These are phyloP conservation scores for Aspergillus fijiensis DNA, from an alignment of 2,329 filamentous ascomycete genomes.

Conservation along the genomic window DNA sequence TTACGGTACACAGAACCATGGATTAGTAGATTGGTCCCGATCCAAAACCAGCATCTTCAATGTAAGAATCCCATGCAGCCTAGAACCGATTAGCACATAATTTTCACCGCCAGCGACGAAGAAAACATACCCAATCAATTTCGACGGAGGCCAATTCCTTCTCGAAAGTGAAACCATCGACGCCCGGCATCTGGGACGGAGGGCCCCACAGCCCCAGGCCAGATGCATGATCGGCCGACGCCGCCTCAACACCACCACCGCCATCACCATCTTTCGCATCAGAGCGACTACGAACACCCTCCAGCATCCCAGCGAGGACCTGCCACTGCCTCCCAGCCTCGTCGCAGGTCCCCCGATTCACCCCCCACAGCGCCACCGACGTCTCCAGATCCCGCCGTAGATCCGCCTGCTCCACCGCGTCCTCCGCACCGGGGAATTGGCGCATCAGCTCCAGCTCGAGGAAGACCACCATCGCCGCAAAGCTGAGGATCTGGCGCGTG, in stretches of 20 bases:
- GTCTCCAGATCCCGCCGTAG: neutral
- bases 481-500: slow-evolving; percentile 8
- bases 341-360: neutral
- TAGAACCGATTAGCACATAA: neutral
- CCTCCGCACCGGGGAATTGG: neutral
- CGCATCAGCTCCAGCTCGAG: slow-evolving; percentile 7
- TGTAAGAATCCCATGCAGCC: slow-evolving; percentile 9
- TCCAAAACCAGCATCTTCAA: neutral
- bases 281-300: too few relatives aligned
- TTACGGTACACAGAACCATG: too few relatives aligned
- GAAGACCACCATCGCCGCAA: slow-evolving; percentile 8
- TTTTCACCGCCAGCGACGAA: neutral
- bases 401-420: neutral
- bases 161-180: neutral
- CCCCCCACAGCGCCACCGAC: neutral
- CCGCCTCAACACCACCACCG: neutral
- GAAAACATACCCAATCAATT: slow-evolving; percentile 10
- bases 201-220: neutral
- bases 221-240: neutral
- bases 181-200: too few relatives aligned
- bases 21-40: neutral
- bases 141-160: neutral
- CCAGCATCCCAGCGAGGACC: slow-evolving; percentile 2
- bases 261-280: too few relatives aligned
- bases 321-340: neutral